Conservation (phyloP, 2,329 filamentous ascomycete genomes). For the Ophiostoma novo-ulmi region DNA sequence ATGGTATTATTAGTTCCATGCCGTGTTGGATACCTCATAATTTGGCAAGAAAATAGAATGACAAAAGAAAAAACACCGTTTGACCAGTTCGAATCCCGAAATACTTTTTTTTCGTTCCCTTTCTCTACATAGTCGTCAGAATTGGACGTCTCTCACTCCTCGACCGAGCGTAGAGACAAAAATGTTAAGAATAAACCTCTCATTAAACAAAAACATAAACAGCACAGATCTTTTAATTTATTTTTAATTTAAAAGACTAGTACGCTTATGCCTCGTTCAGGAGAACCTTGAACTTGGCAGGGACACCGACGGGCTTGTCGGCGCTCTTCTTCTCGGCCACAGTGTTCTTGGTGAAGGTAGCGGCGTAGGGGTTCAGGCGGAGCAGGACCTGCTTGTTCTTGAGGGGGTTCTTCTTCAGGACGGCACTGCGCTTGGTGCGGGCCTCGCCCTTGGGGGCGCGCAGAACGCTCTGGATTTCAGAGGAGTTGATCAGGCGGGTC, state of each 20-base stretch:
- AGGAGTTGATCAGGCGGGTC: constrained; percentile 97
- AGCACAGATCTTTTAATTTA: background rate
- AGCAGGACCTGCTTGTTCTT: constrained; percentile 98
- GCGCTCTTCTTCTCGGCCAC: constrained; percentile 61
- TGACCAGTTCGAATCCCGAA: constrained; percentile 17
- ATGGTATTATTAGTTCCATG: background rate
- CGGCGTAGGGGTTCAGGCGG: constrained; percentile 96
- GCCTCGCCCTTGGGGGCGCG: constrained; percentile 85
- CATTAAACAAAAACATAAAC: background rate
- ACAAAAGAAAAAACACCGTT: constrained; percentile 16
- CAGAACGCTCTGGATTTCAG: constrained; percentile 95
- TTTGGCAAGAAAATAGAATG: constrained; percentile 14
- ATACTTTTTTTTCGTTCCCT: constrained; percentile 14
- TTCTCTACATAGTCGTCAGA: constrained; percentile 10
- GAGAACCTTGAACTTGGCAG: constrained; percentile 31
- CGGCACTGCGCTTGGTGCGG: constrained; percentile 79
- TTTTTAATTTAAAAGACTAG: constrained; percentile 12
- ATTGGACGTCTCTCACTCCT: constrained; percentile 7
- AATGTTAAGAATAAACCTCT: background rate
- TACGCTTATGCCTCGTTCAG: constrained; percentile 29
- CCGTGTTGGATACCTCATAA: constrained; percentile 7
- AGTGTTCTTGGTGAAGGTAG: constrained; percentile 81
- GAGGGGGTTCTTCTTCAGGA: constrained; percentile 99
- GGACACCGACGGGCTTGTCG: constrained; percentile 30
- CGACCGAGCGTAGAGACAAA: constrained; percentile 4